Evolutionary conservation across 2,329 filamentous ascomycete species (phyloP).

Genomic region (Stagonosporopsis cucurbitacearum): DNA sequence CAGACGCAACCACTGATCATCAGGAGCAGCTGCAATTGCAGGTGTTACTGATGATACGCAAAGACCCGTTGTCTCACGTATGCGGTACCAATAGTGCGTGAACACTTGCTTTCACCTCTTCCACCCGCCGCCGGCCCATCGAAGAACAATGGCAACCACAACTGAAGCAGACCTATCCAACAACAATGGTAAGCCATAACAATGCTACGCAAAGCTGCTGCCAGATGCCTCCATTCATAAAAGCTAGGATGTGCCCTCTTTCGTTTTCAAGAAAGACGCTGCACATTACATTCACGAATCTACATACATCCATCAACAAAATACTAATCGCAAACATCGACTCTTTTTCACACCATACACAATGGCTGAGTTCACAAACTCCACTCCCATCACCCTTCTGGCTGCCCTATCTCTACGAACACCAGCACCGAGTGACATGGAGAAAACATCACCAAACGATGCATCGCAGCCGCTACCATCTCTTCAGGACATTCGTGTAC

Average conservation of each 20-base stretch:
- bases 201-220: background rate
- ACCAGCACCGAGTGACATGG: background rate
- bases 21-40: background rate
- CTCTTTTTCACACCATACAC: background rate
- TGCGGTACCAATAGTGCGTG: background rate
- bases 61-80: background rate
- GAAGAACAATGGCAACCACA: constrained; percentile 4
- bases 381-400: background rate
- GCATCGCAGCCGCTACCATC: background rate
- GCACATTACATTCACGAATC: background rate
- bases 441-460: background rate
- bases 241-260: background rate
- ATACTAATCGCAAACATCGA: background rate
- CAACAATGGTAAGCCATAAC: constrained; percentile 8
- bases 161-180: background rate
- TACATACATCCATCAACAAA: background rate
- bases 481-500: background rate
- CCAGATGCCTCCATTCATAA: background rate
- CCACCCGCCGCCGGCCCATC: no score
- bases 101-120: constrained; percentile 1
- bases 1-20: background rate
- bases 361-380: background rate
- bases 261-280: background rate
- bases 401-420: background rate
- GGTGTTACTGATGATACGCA: background rate